phyloP scores from a whole-genome alignment of 2,329 filamentous ascomycete species.

The Penicillium sp. region DNA sequence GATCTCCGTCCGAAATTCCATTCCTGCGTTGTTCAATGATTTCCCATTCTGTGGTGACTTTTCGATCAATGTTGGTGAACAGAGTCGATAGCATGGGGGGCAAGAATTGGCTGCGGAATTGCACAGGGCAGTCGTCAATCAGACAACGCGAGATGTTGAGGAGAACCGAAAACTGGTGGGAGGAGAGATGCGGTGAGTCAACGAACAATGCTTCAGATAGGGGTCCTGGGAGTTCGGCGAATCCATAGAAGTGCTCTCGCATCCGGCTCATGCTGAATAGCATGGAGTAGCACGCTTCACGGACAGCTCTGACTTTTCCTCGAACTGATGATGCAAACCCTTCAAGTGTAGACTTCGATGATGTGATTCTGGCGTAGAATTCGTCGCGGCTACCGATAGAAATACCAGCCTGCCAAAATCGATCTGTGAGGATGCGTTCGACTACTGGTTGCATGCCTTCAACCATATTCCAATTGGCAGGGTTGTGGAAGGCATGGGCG shows the following conservation, averaged over 20 bases:
- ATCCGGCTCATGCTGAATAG: slow-evolving; percentile 90
- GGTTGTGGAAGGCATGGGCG: slow-evolving; percentile 88
- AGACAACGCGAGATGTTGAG: slow-evolving; percentile 84
- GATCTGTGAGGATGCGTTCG: slow-evolving; percentile 79
- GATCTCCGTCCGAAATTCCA: slow-evolving; percentile 68
- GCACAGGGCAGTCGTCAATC: slow-evolving; percentile 86
- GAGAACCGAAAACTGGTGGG: slow-evolving; percentile 91
- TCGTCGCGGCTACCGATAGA: slow-evolving; percentile 94
- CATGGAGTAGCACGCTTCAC: slow-evolving; percentile 92
- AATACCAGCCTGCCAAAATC: slow-evolving; percentile 98
- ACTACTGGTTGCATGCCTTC: slow-evolving; percentile 75
- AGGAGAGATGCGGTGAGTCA: slow-evolving; percentile 77
- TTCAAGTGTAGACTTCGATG: slow-evolving; percentile 85
- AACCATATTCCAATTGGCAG: slow-evolving; percentile 78
- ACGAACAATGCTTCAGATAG: slow-evolving; percentile 81
- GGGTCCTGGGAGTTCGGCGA: slow-evolving; percentile 76
- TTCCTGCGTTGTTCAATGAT: slow-evolving; percentile 62
- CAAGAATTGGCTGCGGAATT: slow-evolving; percentile 74
- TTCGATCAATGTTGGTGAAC: slow-evolving; percentile 82
- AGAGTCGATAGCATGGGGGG: slow-evolving; percentile 78
- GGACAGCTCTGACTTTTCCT: slow-evolving; percentile 81
- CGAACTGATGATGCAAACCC: slow-evolving; percentile 92
- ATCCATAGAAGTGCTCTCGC: slow-evolving; percentile 86
- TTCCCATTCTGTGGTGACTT: slow-evolving; percentile 85
- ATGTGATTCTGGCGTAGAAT: slow-evolving; percentile 87